Conservation (phyloP, 139 green algal genomes). For the Chlorella sp. region DNA sequence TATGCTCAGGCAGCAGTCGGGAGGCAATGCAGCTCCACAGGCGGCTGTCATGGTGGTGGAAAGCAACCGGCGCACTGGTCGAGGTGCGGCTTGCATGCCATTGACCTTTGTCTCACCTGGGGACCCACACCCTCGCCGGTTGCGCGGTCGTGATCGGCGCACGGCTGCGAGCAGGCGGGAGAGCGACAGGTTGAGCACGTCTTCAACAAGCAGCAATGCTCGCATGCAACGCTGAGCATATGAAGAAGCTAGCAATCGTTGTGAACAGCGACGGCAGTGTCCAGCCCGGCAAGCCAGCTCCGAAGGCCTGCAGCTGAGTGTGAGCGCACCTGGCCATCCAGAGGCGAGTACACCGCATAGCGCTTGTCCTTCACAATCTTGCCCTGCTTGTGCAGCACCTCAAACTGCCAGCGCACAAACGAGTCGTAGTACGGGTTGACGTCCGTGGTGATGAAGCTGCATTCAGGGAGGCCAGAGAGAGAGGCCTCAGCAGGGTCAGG, state of each 20-base stretch:
- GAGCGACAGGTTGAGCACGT: too few relatives aligned
- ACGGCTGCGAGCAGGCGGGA: constrained; percentile 63
- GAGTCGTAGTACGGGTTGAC: constrained; percentile 98
- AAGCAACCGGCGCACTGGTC: background rate
- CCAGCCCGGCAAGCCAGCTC: too few relatives aligned
- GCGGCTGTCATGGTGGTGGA: too few relatives aligned
- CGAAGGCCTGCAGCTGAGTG: too few relatives aligned
- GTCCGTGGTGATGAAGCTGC: constrained; percentile 98
- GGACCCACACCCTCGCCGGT: constrained; percentile 93
- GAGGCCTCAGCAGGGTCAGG: too few relatives aligned
- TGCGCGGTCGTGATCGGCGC: constrained; percentile 94
- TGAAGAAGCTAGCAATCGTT: too few relatives aligned
- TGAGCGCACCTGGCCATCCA: constrained; percentile 84
- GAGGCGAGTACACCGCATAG: constrained; percentile 92
- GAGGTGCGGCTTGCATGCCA: background rate
- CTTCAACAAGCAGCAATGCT: too few relatives aligned
- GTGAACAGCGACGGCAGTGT: too few relatives aligned
- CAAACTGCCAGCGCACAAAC: constrained; percentile 98
- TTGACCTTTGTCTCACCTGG: background rate
- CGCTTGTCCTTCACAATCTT: constrained; percentile 97
- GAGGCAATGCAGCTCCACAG: too few relatives aligned
- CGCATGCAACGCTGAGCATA: too few relatives aligned
- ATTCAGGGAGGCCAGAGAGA: background rate
- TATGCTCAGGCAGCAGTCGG: constrained; percentile 77
- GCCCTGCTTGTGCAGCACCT: constrained; percentile 80